Percentiles rank a stretch among this genome's conserved stretches.
Conservation (phyloP, 1,284 basidiomycete species). For the Sphaerobolus stellatus region DNA sequence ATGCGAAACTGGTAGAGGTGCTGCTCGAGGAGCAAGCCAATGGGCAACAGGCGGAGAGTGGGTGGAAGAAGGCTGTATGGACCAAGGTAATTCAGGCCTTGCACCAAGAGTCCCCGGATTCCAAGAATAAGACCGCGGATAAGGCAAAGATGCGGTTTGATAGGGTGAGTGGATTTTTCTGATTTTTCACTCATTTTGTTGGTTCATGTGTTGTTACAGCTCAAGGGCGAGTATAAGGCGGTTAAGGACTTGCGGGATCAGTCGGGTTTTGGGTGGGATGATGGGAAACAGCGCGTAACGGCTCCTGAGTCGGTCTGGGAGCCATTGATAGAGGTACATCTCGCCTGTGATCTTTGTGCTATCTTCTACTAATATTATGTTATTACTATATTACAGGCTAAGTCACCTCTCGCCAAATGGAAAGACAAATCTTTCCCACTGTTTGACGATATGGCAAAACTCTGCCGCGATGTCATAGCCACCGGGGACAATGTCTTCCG, state of each 20-base stretch:
- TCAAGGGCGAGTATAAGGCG: constrained; percentile 29
- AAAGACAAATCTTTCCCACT: constrained; percentile 28
- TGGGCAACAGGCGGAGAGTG: no score
- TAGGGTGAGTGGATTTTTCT: no score
- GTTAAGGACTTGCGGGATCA: constrained; percentile 22
- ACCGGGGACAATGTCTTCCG: constrained; percentile 25
- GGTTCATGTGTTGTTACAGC: constrained; percentile 20
- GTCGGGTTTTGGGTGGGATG: constrained; percentile 39
- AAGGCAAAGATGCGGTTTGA: no score
- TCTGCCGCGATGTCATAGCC: constrained; percentile 29
- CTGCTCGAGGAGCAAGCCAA: no score
- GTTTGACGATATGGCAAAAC: constrained; percentile 25
- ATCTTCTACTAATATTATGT: neutral
- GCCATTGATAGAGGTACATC: constrained; percentile 19
- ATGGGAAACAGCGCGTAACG: constrained; percentile 22
- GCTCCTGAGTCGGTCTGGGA: constrained; percentile 31
- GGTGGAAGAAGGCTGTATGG: no score
- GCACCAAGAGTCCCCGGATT: no score
- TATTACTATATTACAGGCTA: constrained; percentile 16
- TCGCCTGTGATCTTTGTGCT: neutral
- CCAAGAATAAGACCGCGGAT: no score
- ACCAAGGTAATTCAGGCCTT: no score
- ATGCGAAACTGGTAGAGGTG: no score
- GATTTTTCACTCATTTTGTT: no score
- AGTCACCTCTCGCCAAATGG: constrained; percentile 24